These are phyloP conservation scores for Sungouiozyma ichnusensis DNA, from an alignment of 805 yeast genomes.

Conservation along the genomic window DNA sequence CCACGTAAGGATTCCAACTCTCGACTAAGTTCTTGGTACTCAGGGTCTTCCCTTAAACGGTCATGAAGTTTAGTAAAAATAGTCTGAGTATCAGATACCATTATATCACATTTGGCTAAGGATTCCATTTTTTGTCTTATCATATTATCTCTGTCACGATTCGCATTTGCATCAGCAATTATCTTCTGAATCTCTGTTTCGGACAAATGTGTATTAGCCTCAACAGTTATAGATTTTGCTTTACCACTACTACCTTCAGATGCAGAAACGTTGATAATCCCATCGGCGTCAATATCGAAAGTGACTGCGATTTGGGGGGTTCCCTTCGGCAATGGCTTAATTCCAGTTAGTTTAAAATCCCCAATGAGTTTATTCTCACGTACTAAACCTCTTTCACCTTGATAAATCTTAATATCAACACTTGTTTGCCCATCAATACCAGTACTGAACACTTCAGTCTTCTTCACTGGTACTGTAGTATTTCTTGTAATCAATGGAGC, in stretches of 20 bases:
- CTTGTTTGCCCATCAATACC: slow-evolving; percentile 82
- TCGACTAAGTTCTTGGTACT: slow-evolving; percentile 33
- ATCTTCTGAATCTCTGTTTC: slow-evolving; percentile 57
- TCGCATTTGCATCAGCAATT: slow-evolving; percentile 55
- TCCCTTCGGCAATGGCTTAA: slow-evolving; percentile 71
- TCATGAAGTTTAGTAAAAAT: slow-evolving; percentile 57
- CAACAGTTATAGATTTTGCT: slow-evolving; percentile 54
- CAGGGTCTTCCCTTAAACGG: slow-evolving; percentile 36
- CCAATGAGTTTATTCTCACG: slow-evolving; percentile 72
- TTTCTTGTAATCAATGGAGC: slow-evolving; percentile 71
- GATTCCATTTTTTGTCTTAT: slow-evolving; percentile 54
- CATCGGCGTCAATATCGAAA: slow-evolving; percentile 75
- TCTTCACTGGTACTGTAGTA: slow-evolving; percentile 66
- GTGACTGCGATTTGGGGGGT: slow-evolving; percentile 69
- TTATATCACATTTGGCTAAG: slow-evolving; percentile 64
- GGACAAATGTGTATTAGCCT: slow-evolving; percentile 59
- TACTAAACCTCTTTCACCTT: slow-evolving; percentile 74
- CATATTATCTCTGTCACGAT: slow-evolving; percentile 49
- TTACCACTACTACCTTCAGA: slow-evolving; percentile 68
- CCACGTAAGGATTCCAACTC: slow-evolving; percentile 28
- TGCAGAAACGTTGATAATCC: slow-evolving; percentile 72
- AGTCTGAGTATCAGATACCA: slow-evolving; percentile 76
- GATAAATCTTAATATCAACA: slow-evolving; percentile 67
- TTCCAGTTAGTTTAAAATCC: slow-evolving; percentile 58
- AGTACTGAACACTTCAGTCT: slow-evolving; percentile 65